These are phyloP conservation scores for Sporothrix luriei DNA, from an alignment of 2,329 filamentous ascomycete species.

Conservation along the genomic window DNA sequence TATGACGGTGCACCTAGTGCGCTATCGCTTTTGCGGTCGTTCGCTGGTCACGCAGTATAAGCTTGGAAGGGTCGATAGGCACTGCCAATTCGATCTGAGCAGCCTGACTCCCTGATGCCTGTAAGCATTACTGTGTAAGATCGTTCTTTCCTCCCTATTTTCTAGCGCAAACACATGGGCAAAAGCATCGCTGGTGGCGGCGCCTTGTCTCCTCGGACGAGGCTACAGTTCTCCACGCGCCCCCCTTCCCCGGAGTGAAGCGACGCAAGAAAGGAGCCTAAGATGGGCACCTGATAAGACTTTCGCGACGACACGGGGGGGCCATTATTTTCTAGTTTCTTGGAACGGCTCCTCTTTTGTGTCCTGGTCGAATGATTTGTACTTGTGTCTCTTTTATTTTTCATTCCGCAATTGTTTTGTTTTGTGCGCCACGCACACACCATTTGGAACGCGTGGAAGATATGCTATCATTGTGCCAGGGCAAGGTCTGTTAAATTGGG, in stretches of 20 bases:
- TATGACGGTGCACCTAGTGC: neutral
- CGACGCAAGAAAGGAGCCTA: neutral
- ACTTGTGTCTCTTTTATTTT: neutral
- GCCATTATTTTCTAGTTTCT: slow-evolving; percentile 10
- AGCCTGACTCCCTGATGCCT: neutral
- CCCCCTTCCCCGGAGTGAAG: slow-evolving; percentile 25
- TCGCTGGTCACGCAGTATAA: neutral
- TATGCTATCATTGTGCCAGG: slow-evolving; percentile 5
- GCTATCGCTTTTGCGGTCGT: neutral
- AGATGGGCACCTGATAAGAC: slow-evolving; percentile 29
- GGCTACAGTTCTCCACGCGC: slow-evolving; percentile 24
- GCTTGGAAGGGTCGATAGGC: neutral
- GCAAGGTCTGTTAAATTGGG: slow-evolving; percentile 18
- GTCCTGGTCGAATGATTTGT: neutral
- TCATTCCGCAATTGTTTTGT: neutral
- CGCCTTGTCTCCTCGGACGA: neutral
- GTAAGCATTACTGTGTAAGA: neutral
- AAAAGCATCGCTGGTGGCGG: slow-evolving; percentile 17
- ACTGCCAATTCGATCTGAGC: neutral
- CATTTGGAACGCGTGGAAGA: slow-evolving; percentile 13
- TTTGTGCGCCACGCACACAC: slow-evolving; percentile 25
- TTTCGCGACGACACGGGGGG: slow-evolving; percentile 21
- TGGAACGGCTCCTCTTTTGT: slow-evolving; percentile 12
- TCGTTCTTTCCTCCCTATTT: neutral
- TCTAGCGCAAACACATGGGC: slow-evolving; percentile 18